phyloP scores from a whole-genome alignment of 1,139 yeast genomes.

The Taphrina confusa region DNA sequence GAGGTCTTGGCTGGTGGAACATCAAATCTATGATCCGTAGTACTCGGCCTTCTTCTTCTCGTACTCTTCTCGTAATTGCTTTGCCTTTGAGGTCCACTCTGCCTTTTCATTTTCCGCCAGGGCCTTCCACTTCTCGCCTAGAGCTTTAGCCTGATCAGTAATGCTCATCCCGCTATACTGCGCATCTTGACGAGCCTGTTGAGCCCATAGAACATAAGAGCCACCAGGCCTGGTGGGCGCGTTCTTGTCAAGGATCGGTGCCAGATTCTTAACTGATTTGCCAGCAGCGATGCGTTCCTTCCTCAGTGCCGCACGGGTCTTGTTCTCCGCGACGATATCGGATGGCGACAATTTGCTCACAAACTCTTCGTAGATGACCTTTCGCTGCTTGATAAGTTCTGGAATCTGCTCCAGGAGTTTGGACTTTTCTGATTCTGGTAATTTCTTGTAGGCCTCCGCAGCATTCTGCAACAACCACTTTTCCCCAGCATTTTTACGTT shows the following conservation, averaged over 20 bases:
- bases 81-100: slow-evolving; percentile 9
- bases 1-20: no score
- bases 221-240: slow-evolving; percentile 24
- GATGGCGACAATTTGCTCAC: slow-evolving; percentile 23
- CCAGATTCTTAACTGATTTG: slow-evolving; percentile 8
- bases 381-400: slow-evolving; percentile 19
- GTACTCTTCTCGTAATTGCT: background rate
- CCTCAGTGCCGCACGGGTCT: slow-evolving; percentile 18
- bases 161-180: slow-evolving; percentile 6
- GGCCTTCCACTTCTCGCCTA: slow-evolving; percentile 12
- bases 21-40: no score
- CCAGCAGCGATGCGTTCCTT: slow-evolving; percentile 17
- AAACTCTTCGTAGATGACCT: slow-evolving; percentile 22
- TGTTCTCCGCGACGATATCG: slow-evolving; percentile 20
- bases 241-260: slow-evolving; percentile 16
- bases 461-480: slow-evolving; percentile 20
- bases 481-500: slow-evolving; percentile 22
- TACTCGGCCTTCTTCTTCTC: slow-evolving; percentile 25
- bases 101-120: slow-evolving; percentile 17
- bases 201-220: slow-evolving; percentile 12
- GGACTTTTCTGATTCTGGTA: slow-evolving; percentile 25
- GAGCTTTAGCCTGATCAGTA: slow-evolving; percentile 11
- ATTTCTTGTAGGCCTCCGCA: slow-evolving; percentile 19
- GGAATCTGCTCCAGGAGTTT: slow-evolving; percentile 26
- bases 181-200: slow-evolving; percentile 9